Conservation (phyloP, 345 rosid genomes). For the Fremontodendron californicum region DNA sequence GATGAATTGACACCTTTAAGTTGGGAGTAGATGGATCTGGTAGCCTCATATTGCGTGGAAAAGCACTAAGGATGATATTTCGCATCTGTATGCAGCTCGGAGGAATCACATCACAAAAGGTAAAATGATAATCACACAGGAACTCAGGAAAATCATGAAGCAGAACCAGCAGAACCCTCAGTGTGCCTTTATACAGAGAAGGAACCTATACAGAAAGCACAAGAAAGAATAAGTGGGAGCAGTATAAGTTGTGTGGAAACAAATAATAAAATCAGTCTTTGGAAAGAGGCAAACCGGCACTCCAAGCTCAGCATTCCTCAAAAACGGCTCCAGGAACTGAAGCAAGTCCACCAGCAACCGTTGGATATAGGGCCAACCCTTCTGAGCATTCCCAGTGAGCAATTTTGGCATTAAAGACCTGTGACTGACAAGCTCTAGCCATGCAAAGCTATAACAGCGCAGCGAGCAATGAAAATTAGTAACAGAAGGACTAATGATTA, state of each 20-base stretch:
- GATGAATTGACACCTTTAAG: constrained; percentile 43
- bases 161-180: constrained; percentile 88
- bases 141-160: constrained; percentile 99
- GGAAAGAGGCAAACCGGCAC: constrained; percentile 50
- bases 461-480: neutral
- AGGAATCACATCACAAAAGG: constrained; percentile 97
- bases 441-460: constrained; percentile 70
- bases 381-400: constrained; percentile 76
- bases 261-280: constrained; percentile 1
- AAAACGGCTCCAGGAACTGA: constrained; percentile 91
- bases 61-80: constrained; percentile 89
- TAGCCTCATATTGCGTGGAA: constrained; percentile 94
- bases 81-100: constrained; percentile 99
- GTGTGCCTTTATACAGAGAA: constrained; percentile 82
- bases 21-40: constrained; percentile 98
- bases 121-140: constrained; percentile 94
- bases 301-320: constrained; percentile 88
- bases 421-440: constrained; percentile 96
- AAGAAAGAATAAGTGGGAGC: neutral
- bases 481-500: neutral
- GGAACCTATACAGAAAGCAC: constrained; percentile 49
- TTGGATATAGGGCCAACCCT: constrained; percentile 94
- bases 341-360: constrained; percentile 87
- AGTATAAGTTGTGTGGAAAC: neutral
- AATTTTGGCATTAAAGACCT: constrained; percentile 97